A percentile compares a stretch with the other conserved stretches of the same genome.
Evolutionary conservation across 495 filamentous ascomycete species (phyloP).

Genomic region (Darksidea phi): DNA sequence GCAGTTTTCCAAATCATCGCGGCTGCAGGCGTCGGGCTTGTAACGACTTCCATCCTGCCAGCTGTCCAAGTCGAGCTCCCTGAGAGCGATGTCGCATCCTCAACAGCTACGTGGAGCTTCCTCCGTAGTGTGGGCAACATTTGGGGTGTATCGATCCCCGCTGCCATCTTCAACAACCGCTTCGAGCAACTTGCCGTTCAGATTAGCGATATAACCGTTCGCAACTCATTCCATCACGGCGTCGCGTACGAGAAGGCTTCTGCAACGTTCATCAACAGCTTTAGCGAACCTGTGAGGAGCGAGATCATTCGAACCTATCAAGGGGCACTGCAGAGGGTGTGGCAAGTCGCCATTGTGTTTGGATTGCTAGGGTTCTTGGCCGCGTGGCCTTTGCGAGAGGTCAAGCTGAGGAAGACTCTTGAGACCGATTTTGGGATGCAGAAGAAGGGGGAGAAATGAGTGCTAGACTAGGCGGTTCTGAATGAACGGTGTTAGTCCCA

Average conservation of each 20-base stretch:
- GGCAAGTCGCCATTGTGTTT: conserved; percentile 35
- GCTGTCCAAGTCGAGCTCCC: conserved; percentile 20
- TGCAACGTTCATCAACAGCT: neutral
- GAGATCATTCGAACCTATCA: conserved; percentile 35
- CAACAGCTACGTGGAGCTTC: conserved; percentile 50
- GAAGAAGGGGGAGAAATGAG: too few species aligned
- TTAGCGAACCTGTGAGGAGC: neutral
- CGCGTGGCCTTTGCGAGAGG: conserved; percentile 36
- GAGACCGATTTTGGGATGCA: conserved; percentile 43
- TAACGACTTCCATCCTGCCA: conserved; percentile 47
- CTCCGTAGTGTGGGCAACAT: conserved; percentile 50
- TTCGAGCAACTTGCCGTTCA: conserved; percentile 1
- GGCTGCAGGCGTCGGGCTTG: conserved; percentile 49
- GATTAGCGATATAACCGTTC: neutral
- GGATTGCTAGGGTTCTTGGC: conserved; percentile 26
- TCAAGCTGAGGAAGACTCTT: conserved; percentile 37
- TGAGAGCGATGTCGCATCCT: conserved; percentile 45
- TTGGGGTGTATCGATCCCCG: conserved; percentile 54
- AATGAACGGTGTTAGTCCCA: too few species aligned
- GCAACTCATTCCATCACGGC: neutral
- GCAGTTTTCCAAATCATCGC: conserved; percentile 49
- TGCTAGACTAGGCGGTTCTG: too few species aligned
- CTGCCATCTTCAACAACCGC: conserved; percentile 52
- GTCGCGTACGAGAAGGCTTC: conserved; percentile 13
- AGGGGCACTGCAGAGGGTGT: conserved; percentile 29